Conservation (phyloP, 108 stramenopile genomes). For the Cylindrotheca fusiformis region DNA sequence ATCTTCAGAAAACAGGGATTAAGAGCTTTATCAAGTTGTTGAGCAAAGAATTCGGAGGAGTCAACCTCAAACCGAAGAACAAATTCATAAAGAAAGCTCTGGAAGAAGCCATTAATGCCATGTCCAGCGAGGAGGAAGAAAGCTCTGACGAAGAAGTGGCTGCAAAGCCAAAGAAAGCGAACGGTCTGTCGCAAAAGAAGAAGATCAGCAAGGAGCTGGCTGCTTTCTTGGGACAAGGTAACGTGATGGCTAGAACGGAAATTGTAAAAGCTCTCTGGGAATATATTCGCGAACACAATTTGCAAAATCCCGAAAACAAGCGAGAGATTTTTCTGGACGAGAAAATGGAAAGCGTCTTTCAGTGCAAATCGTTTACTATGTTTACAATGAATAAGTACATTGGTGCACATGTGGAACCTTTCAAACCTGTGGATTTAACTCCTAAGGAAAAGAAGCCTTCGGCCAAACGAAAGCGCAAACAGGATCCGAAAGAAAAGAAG, state of each 20-base stretch:
- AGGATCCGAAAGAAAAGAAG: constrained; percentile 29
- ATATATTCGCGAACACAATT: constrained; percentile 75
- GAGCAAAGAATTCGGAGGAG: constrained; percentile 55
- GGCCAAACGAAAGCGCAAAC: constrained; percentile 1
- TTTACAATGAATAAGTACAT: constrained; percentile 88
- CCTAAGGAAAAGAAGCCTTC: constrained; percentile 36
- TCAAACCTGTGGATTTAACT: constrained; percentile 72
- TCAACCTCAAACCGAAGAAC: constrained; percentile 42
- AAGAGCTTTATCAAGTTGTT: constrained; percentile 74
- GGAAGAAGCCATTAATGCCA: constrained; percentile 60
- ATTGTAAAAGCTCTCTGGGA: constrained; percentile 85
- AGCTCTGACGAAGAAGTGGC: constrained; percentile 27
- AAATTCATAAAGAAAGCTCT: constrained; percentile 68
- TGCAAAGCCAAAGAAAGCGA: constrained; percentile 12
- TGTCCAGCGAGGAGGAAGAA: constrained; percentile 20
- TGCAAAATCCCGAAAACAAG: constrained; percentile 88
- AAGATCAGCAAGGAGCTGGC: constrained; percentile 63
- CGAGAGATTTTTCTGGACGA: constrained; percentile 75
- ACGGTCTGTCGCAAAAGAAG: constrained; percentile 47
- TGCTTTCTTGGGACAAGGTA: constrained; percentile 50
- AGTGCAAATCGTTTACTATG: constrained; percentile 76
- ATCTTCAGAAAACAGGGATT: constrained; percentile 66
- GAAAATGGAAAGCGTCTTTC: constrained; percentile 72
- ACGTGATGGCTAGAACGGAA: constrained; percentile 69
- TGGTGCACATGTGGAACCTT: constrained; percentile 72